Evolutionary conservation across 805 yeast species (phyloP).

Genomic region (Cyberlindnera maritima): DNA sequence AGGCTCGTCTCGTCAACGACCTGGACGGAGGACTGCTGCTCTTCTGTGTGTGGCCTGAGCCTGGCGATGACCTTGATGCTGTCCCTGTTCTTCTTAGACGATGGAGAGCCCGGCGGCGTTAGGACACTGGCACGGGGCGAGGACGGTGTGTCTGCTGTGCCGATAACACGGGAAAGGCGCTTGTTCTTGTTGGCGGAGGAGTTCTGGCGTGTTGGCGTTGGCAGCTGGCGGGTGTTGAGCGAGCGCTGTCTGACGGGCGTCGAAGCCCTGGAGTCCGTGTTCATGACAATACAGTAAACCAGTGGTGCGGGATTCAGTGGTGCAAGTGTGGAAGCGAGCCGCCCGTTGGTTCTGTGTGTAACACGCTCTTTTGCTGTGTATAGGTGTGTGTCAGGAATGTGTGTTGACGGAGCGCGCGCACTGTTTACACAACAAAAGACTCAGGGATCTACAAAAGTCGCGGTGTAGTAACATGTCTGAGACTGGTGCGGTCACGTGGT

Average conservation of each 20-base stretch:
- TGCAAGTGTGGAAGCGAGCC: background rate
- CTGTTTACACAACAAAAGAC: no score
- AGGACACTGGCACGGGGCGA: background rate
- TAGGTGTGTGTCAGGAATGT: no score
- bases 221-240: background rate
- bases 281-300: no score
- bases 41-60: constrained; percentile 55
- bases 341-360: background rate
- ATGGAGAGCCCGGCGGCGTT: constrained; percentile 12
- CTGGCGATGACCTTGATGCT: constrained; percentile 70
- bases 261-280: background rate
- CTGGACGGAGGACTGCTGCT: constrained; percentile 26
- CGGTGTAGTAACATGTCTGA: no score
- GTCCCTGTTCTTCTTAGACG: constrained; percentile 15
- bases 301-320: no score
- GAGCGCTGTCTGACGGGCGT: constrained; percentile 4
- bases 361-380: no score
- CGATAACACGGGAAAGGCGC: constrained; percentile 5
- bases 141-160: background rate
- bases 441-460: no score
- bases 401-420: background rate
- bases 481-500: no score
- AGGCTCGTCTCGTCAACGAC: constrained; percentile 14
- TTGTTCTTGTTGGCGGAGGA: background rate
- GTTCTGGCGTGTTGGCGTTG: constrained; percentile 2